phyloP scores from a whole-genome alignment of 805 yeast genomes.

The Lipomyces orientalis region DNA sequence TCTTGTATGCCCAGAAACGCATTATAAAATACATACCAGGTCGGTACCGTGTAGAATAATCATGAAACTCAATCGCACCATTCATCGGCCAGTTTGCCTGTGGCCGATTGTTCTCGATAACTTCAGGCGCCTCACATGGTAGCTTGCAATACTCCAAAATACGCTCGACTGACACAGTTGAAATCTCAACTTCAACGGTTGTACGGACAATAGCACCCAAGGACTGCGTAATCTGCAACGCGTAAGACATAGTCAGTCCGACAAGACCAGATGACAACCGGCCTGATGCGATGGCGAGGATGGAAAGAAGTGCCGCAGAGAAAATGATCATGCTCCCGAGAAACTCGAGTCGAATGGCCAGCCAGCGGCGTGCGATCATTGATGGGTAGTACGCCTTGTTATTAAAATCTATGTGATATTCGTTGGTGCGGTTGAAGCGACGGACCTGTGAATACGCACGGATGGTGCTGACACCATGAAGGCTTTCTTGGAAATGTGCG shows the following conservation, averaged over 20 bases:
- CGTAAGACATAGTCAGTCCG: conserved; percentile 91
- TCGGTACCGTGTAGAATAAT: conserved; percentile 85
- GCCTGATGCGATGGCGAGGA: conserved; percentile 70
- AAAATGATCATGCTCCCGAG: conserved; percentile 87
- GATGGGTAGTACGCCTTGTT: conserved; percentile 92
- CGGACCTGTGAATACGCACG: conserved; percentile 70
- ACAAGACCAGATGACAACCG: conserved; percentile 85
- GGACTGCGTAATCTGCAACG: conserved; percentile 88
- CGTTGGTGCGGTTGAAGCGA: conserved; percentile 64
- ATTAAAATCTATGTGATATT: conserved; percentile 71
- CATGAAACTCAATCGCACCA: conserved; percentile 69
- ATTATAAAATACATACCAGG: conserved; percentile 47
- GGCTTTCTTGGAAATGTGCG: conserved; percentile 80
- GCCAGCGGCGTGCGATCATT: conserved; percentile 93
- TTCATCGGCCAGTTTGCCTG: conserved; percentile 69
- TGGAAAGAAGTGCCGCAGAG: conserved; percentile 81
- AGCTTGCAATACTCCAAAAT: conserved; percentile 82
- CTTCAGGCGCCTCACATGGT: conserved; percentile 78
- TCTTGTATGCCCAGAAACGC: not conserved
- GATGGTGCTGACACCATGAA: conserved; percentile 77
- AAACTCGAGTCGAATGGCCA: conserved; percentile 90
- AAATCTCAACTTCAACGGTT: conserved; percentile 98
- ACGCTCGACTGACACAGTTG: conserved; percentile 95
- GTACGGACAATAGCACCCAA: conserved; percentile 96
- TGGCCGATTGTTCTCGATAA: conserved; percentile 70